Conservation (phyloP, 192 early-diverging fungal species). For the Backusella tarrabulga region DNA sequence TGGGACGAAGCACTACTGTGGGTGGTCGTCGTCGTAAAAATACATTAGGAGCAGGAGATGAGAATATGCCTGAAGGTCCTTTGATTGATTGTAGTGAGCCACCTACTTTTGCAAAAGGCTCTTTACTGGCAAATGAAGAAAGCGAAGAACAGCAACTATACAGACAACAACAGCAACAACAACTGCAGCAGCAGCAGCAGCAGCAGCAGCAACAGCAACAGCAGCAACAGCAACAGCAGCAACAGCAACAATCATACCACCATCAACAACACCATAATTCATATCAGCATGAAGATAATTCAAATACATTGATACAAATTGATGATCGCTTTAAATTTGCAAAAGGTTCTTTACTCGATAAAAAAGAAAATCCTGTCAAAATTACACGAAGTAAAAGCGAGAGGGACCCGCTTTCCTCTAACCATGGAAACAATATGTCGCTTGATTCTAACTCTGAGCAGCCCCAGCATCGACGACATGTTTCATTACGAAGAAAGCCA, state of each 20-base stretch:
- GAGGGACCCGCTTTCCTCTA: not conserved
- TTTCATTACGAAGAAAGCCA: conserved; percentile 23
- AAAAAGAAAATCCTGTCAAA: not conserved
- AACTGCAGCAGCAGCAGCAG: not conserved
- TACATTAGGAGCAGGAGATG: conserved; percentile 3
- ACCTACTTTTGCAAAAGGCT: conserved; percentile 19
- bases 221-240: not conserved
- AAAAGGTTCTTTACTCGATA: conserved; percentile 28
- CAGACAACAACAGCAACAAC: conserved; percentile 8
- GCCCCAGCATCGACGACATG: conserved; percentile 2
- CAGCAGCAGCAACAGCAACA: not conserved
- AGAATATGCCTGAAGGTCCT: not conserved
- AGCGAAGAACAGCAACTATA: not conserved
- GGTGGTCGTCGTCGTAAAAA: not conserved
- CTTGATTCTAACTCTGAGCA: not conserved
- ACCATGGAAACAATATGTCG: not conserved
- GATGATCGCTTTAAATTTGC: conserved; percentile 20
- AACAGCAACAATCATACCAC: not conserved
- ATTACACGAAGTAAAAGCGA: conserved; percentile 21
- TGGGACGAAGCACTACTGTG: not conserved
- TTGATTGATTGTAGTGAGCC: conserved; percentile 17
- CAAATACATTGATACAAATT: conserved; percentile 22
- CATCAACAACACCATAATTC: not conserved
- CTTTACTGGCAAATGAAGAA: conserved; percentile 23
- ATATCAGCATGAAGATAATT: not conserved